A percentile compares a stretch with the other conserved stretches of the same genome.
Evolutionary conservation across 352 stramenopile species (phyloP).

Genomic region (Globisporangium abappressorium): DNA sequence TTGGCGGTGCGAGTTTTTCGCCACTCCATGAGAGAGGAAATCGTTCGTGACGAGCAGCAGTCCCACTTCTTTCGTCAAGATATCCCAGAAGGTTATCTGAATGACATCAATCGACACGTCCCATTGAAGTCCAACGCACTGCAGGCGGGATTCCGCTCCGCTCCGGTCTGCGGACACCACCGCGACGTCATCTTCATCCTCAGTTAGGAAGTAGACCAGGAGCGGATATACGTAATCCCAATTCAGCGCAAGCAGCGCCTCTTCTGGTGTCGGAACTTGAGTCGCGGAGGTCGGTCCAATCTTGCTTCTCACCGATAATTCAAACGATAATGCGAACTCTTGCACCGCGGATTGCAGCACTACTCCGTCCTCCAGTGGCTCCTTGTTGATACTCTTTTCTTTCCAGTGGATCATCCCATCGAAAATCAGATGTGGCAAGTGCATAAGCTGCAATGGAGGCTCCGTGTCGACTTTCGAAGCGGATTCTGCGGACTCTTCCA

Average conservation of each 20-base stretch:
- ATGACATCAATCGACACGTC: constrained; percentile 54
- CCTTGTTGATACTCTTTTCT: background rate
- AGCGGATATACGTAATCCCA: constrained; percentile 75
- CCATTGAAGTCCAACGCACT: constrained; percentile 59
- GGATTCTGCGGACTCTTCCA: constrained; percentile 9
- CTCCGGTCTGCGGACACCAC: background rate
- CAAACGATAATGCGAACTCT: constrained; percentile 49
- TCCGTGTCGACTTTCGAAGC: background rate
- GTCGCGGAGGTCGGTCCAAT: constrained; percentile 10
- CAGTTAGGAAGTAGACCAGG: constrained; percentile 45
- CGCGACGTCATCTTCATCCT: constrained; percentile 29
- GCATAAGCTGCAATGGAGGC: constrained; percentile 20
- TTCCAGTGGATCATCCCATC: constrained; percentile 33
- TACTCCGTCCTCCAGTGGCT: background rate
- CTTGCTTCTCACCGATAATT: constrained; percentile 41
- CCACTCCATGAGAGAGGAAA: constrained; percentile 52
- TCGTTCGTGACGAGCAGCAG: constrained; percentile 52
- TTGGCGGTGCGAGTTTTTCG: constrained; percentile 12
- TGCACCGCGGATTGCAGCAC: background rate
- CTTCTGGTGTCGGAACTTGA: constrained; percentile 39
- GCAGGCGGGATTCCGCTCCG: constrained; percentile 8
- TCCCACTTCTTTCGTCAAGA: constrained; percentile 43
- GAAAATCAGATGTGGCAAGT: constrained; percentile 24
- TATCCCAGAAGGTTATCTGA: constrained; percentile 71
- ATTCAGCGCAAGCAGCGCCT: constrained; percentile 53